Conservation (phyloP, 176 grass and related monocot genomes). For the Leersia perrieri region DNA sequence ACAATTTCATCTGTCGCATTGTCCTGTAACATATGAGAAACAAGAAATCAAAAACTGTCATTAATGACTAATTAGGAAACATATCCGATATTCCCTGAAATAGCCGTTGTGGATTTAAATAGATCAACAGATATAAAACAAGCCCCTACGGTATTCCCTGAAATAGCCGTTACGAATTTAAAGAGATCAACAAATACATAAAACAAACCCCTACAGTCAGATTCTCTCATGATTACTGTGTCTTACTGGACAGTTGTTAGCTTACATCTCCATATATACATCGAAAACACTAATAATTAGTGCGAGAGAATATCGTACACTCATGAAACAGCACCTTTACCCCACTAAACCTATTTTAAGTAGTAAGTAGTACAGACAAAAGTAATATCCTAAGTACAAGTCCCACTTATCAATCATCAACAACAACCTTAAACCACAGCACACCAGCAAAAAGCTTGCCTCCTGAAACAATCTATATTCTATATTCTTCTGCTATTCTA, state of each 20-base stretch:
- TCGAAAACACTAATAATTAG: not conserved
- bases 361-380: not conserved
- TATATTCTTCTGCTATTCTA: not conserved
- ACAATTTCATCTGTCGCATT: constrained; percentile 37
- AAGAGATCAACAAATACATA: not conserved
- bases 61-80: not conserved
- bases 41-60: not conserved
- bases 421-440: not conserved
- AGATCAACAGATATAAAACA: not conserved
- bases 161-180: not conserved
- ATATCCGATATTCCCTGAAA: not conserved
- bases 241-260: not conserved
- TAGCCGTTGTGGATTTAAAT: not conserved
- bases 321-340: not conserved
- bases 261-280: not conserved
- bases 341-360: not conserved
- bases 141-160: not conserved
- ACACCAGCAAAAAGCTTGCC: not conserved
- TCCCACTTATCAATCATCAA: constrained; percentile 3
- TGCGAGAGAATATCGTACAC: not conserved
- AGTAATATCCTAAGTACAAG: not conserved
- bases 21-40: constrained; percentile 29
- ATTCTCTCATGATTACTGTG: not conserved
- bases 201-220: not conserved
- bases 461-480: not conserved